These are phyloP conservation scores for Saxophila tyrrhenica DNA, from an alignment of 495 filamentous ascomycete species.

Conservation along the genomic window DNA sequence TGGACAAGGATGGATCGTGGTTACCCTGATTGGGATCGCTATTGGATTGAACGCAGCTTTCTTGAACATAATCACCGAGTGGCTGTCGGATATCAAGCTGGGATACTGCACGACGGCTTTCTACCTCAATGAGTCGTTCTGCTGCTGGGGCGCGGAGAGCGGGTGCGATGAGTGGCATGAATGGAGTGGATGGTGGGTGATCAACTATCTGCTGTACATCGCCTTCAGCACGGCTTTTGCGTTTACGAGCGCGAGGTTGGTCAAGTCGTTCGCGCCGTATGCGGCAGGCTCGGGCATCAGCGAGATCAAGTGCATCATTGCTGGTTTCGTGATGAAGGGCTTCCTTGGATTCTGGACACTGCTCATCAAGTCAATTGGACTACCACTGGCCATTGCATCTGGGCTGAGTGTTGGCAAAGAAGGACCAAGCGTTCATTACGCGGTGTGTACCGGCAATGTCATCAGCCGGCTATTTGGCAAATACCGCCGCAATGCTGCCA, in stretches of 20 bases:
- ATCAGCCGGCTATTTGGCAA: constrained; percentile 88
- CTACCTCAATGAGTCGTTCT: constrained; percentile 96
- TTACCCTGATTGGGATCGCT: constrained; percentile 81
- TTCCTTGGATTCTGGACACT: constrained; percentile 90
- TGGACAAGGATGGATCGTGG: constrained; percentile 95
- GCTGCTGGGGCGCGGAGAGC: constrained; percentile 92
- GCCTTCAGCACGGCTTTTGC: constrained; percentile 75
- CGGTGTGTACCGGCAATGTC: constrained; percentile 94
- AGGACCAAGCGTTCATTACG: constrained; percentile 95
- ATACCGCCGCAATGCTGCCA: constrained; percentile 85
- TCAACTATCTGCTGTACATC: constrained; percentile 86
- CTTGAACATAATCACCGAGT: constrained; percentile 92
- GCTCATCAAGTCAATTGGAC: constrained; percentile 81
- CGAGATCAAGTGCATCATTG: constrained; percentile 99
- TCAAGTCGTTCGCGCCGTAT: constrained; percentile 91
- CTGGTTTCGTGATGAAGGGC: constrained; percentile 99
- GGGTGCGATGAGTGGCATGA: constrained; percentile 81
- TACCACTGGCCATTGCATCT: constrained; percentile 88
- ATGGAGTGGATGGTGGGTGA: constrained; percentile 67
- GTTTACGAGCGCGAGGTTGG: constrained; percentile 67
- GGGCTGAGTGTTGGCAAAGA: constrained; percentile 95
- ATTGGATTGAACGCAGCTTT: constrained; percentile 92
- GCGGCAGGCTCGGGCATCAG: constrained; percentile 96
- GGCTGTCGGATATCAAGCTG: constrained; percentile 90
- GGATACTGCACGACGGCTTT: constrained; percentile 91